These are phyloP conservation scores for Claviceps maximensis DNA, from an alignment of 2,329 filamentous ascomycete genomes.

Conservation along the genomic window DNA sequence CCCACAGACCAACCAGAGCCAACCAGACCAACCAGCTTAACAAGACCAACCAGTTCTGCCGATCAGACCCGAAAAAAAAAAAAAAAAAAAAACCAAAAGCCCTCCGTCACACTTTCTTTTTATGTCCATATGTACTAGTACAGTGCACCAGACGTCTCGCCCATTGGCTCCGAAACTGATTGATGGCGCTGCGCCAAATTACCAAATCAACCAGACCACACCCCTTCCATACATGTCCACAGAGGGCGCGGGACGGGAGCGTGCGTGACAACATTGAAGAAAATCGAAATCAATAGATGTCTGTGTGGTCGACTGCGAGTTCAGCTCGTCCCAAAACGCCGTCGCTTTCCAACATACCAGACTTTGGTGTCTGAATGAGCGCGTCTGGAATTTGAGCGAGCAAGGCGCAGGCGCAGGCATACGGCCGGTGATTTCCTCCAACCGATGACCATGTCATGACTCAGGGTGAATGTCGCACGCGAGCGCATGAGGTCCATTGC, in stretches of 20 bases:
- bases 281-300: not conserved
- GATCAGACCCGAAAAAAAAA: not conserved
- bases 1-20: not conserved
- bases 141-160: not conserved
- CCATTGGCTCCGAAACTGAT: not conserved
- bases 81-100: not conserved
- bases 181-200: constrained; percentile 2
- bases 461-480: constrained; percentile 1
- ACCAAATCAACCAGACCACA: no score
- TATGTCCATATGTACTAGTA: no score
- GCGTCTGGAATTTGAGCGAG: not conserved
- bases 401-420: not conserved
- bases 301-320: not conserved
- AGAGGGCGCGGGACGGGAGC: no score
- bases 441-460: not conserved
- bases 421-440: not conserved
- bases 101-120: not conserved
- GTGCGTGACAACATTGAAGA: no score
- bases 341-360: not conserved
- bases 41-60: no score
- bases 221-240: not conserved
- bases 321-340: not conserved
- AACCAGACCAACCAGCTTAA: not conserved
- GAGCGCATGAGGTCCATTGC: constrained; percentile 1
- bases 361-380: not conserved